Evolutionary conservation across 106 monocot genomes (phyloP).

Genomic region (Triglochin maritima): DNA sequence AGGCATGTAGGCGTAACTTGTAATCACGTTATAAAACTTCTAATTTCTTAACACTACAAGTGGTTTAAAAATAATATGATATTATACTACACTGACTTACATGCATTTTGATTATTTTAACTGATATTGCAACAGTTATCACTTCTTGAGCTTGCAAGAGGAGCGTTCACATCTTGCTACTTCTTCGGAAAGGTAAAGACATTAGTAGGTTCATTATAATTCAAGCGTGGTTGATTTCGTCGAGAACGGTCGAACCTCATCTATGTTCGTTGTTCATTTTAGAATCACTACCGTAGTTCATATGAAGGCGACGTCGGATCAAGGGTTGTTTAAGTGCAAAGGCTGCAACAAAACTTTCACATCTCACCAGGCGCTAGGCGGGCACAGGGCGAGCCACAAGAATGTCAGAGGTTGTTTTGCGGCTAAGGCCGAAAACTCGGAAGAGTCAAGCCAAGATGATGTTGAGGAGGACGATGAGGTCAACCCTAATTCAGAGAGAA

Average conservation of each 20-base stretch:
- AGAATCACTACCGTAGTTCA: background rate
- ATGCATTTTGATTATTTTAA: too few relatives aligned
- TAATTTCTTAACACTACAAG: too few relatives aligned
- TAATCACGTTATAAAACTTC: too few relatives aligned
- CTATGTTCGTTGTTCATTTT: background rate
- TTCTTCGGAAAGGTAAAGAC: conserved; percentile 1
- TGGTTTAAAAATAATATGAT: too few relatives aligned
- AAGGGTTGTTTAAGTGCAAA: conserved; percentile 13
- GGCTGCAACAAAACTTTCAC: conserved; percentile 23
- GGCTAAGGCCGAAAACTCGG: conserved; percentile 18
- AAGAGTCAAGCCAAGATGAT: background rate
- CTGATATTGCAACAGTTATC: too few relatives aligned
- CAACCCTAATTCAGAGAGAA: conserved; percentile 23
- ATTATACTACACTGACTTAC: too few relatives aligned
- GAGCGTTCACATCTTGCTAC: background rate
- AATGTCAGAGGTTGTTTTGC: conserved; percentile 70
- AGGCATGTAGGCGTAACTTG: too few relatives aligned
- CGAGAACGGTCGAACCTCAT: background rate
- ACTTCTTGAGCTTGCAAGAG: too few relatives aligned
- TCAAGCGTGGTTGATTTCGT: background rate
- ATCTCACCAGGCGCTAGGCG: conserved; percentile 28
- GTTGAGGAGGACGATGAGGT: background rate
- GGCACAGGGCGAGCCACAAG: conserved; percentile 46
- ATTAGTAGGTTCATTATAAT: background rate
- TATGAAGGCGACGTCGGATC: background rate